Percentiles rank a stretch among this genome's conserved stretches.
Evolutionary conservation across 164 flowering plant genomes (phyloP).

Genomic region (Echeveria elegans): DNA sequence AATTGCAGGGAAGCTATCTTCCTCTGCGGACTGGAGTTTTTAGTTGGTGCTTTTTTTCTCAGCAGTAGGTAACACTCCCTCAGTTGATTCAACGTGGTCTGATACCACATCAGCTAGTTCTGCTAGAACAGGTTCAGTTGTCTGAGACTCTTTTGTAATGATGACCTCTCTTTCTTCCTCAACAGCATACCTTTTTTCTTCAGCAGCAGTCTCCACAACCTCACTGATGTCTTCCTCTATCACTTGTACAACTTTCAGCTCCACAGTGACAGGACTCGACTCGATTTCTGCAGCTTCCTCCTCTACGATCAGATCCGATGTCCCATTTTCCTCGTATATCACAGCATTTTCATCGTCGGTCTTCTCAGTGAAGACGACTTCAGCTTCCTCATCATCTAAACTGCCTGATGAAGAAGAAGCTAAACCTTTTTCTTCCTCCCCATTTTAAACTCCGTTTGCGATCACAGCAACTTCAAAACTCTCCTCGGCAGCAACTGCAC

Average conservation of each 20-base stretch:
- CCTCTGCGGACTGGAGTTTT: neutral
- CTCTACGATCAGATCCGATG: neutral
- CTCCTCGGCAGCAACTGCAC: neutral
- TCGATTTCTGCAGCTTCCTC: neutral
- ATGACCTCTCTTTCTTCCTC: neutral
- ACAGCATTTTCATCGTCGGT: neutral
- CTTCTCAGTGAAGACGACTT: neutral
- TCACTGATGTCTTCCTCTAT: neutral
- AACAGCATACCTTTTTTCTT: neutral
- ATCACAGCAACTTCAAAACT: neutral
- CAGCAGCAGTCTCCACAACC: neutral
- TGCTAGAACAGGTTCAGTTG: neutral
- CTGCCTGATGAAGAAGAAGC: neutral
- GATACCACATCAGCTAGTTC: neutral
- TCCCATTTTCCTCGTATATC: neutral
- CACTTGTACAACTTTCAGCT: neutral
- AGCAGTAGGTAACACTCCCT: neutral
- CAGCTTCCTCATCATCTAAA: constrained; percentile 7
- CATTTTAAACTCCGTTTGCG: neutral
- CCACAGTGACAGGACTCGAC: neutral
- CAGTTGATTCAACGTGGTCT: neutral
- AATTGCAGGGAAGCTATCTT: neutral
- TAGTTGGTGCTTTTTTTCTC: neutral
- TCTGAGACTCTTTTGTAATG: neutral
- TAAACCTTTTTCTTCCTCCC: neutral